Conservation (phyloP, 2,329 filamentous ascomycete species). For the Cordyceps pruinosa region DNA sequence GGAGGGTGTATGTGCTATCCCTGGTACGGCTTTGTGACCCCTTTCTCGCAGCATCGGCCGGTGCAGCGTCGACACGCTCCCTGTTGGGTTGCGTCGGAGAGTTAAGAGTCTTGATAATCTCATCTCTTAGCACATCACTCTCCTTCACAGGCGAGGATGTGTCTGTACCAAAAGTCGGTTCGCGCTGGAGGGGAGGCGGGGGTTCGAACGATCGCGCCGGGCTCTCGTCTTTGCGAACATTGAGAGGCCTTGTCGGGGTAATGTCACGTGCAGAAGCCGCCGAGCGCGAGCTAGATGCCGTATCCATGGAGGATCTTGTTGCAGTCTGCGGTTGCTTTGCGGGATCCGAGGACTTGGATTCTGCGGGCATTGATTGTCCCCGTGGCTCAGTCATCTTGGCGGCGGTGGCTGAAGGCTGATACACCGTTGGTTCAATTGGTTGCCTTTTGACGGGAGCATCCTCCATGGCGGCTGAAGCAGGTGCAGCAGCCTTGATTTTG, state of each 20-base stretch:
- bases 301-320: background rate
- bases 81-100: conserved; percentile 25
- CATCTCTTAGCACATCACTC: conserved; percentile 63
- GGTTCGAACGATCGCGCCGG: conserved; percentile 29
- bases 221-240: conserved; percentile 32
- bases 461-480: background rate
- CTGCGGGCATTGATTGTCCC: background rate
- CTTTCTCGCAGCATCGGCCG: background rate
- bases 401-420: background rate
- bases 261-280: conserved; percentile 21
- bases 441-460: background rate
- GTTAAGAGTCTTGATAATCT: conserved; percentile 65
- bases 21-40: conserved; percentile 20
- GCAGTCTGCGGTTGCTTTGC: background rate
- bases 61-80: background rate
- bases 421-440: background rate
- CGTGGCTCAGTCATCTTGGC: background rate
- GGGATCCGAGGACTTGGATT: background rate
- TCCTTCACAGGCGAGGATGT: conserved; percentile 55
- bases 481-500: background rate
- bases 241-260: conserved; percentile 38
- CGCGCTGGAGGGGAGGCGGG: conserved; percentile 31
- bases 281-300: background rate
- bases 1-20: conserved; percentile 57
- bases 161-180: conserved; percentile 40